Base-by-base conservation (phyloP, 2,329 filamentous ascomycete species). In the Penicillium sp. region DNA sequence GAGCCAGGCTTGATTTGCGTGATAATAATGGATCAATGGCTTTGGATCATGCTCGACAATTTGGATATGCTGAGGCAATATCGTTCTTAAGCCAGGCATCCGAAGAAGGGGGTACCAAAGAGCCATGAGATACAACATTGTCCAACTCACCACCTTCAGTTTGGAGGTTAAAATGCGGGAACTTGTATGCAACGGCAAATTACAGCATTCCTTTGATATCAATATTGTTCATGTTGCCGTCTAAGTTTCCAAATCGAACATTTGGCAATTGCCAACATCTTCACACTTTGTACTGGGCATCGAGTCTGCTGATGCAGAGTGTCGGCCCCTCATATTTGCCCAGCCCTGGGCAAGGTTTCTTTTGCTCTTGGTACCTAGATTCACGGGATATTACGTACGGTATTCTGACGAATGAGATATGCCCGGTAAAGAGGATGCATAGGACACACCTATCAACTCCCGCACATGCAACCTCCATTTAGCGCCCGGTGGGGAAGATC, bases 401-500 rank as follows among this genome's bases (percentile, higher is more conserved):
- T 2, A 7, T 11, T 36, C 19, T 5, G 9, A 33, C 39, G 38
- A 50, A 50, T 50, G 27, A 33, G 40, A n/a, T 39, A 29, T 27
- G 15, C n/a, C 13, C 13, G 38, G 15, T 9, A 15, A 39, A 16
- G 11, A 7, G 34, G 38, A 10, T 31, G 16, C 27, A 29, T 50
- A 31, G 38, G 38, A 29, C 13, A 29, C 3, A 8, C 50, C 50
- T 38, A 52, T 52, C 27, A 51, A 9, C 16, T 52, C n/a, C 2
- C 5, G 21, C 19, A 44, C n/a, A 19, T 16, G 19, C 13, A n/a
- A 21, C 38, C 11, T 49, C n/a, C 16, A 8, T 15, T 52, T 36
- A 52, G 50, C 50, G 50, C 50, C 40, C 50, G 31, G 50, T 33
- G 39, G 50, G 23, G 39, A 52, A 25, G 21, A 44, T 33, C 47